Evolutionary conservation across 768 basidiomycete genomes (phyloP).

Genomic region (Lepiota brunneoincarnata): DNA sequence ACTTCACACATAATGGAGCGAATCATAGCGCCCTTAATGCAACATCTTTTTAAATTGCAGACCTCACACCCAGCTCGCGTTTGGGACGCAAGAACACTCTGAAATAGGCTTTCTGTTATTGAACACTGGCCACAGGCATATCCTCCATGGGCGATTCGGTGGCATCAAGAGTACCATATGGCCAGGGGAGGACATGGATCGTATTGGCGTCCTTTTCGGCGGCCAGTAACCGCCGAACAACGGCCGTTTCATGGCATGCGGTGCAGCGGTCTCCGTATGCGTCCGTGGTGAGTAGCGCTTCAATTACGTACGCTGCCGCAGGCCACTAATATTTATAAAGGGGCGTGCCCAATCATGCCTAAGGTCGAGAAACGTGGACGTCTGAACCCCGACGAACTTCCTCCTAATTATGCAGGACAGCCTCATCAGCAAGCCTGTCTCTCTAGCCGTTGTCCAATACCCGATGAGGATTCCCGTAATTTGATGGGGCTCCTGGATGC

Average conservation of each 20-base stretch:
- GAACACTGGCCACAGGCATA: neutral
- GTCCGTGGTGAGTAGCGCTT: neutral
- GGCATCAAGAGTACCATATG: neutral
- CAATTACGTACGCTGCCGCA: neutral
- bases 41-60: neutral
- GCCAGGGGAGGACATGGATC: neutral
- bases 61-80: neutral
- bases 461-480: neutral
- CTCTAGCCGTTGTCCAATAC: neutral
- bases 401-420: too few relatives aligned
- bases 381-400: too few relatives aligned
- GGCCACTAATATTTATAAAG: neutral
- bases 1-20: conserved; percentile 4
- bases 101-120: neutral
- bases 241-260: too few relatives aligned
- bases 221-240: too few relatives aligned
- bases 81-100: neutral
- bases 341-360: too few relatives aligned
- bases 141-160: neutral
- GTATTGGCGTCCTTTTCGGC: too few relatives aligned
- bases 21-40: conserved; percentile 10
- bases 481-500: neutral
- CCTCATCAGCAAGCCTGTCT: neutral
- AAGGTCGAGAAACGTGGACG: too few relatives aligned
- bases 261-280: neutral